Evolutionary conservation across 2,329 filamentous ascomycete genomes (phyloP), one percentile per base, ranked within the genome.

Genomic region (Aspergillus glaucus): DNA sequence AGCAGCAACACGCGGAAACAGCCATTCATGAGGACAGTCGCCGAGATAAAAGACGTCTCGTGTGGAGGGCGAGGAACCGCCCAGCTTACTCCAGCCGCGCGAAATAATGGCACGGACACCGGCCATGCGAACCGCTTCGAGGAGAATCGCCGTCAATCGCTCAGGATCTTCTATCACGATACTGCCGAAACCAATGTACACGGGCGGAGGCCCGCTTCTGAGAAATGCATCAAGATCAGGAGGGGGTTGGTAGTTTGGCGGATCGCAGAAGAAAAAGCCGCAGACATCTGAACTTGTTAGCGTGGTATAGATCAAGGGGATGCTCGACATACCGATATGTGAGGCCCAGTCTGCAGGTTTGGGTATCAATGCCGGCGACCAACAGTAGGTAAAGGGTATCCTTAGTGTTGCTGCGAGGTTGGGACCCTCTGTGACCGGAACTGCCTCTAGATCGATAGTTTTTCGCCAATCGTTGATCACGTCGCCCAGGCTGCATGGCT

Each of bases 11-110:
- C 73, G 69, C 50, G 78, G 71, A 53, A 82, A 82, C 0, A 82
- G 67, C 79, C 79, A 82, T 49, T 81, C 76, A 46, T 81, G 78
- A 1, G 79, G 79, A 46, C 73, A 76, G 51, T 82, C 77, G 3
- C 71, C 78, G 4, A 82, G 62, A 54, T 75, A 76, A 50, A 76
- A 75, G 7, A 80, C 65, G 36, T 70, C 65, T 3, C 54, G 50
- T 39, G 54, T 56, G 8, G 57, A 59, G 4, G 26, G 26, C 9
- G 26, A 30, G 8, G 64, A 61, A 7, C 67, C 69, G 36, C 67
- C 70, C 15, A 78, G 63, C 12, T 72, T 69, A 45, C 76, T 74
- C 79, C 77, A 81, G 2, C 78, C 79, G 45, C 74, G 73, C 0
- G 78, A 80, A 0, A 83, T 67, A 1, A 82, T 69, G 1, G 76